Evolutionary conservation across 208 protist genomes (phyloP), one percentile per base, ranked within the genome.

Genomic region (Wallacemonas rigidus): DNA sequence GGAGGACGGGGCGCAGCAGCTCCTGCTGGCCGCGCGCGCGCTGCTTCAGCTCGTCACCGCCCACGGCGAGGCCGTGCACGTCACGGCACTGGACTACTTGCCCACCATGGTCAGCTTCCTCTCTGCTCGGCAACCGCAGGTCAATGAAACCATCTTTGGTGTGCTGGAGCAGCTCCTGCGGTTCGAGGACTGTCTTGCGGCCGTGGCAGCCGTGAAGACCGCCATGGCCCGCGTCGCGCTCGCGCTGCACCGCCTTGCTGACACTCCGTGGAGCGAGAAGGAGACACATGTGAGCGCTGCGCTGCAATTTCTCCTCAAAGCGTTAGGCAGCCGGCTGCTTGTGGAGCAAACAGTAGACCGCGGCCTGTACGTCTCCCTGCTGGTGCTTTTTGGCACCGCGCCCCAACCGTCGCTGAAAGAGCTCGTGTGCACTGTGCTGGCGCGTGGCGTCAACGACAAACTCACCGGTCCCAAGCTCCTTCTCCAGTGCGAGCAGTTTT

Each of bases 381-480:
- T 97, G 12, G 69, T 69, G 35, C 65, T 91, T 50, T 91, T 92
- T 72, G 86, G 73, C n/a, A 93, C 83, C 1, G 76, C 76, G 0
- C 69, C 69, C 17, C 41, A 71, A 15, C 85, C 75, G 41, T 71
- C 71, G 43, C 75, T 85, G 17, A 86, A 70, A 48, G 89, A 89
- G 58, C 80, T 77, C 50, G 76, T 55, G 41, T 95, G 90, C 72
- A 44, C 71, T 5, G 82, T 79, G 48, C 71, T 93, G 40, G 81
- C 77, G 9, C 93, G 90, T 63, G 64, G 79, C 12, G 86, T 80
- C 48, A 70, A 77, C 5, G 94, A 98, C 61, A 96, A 96, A 68
- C 82, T 98, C 26, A 79, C 91, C 51, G 97, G 96, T 1, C 90
- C 93, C 15, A 89, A 93, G 68, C 48, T 98, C 2, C 76, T 88